Evolutionary conservation across 2,329 filamentous ascomycete species (phyloP), one percentile per base, ranked within the genome.

Genomic region (Kalmusia sp.): DNA sequence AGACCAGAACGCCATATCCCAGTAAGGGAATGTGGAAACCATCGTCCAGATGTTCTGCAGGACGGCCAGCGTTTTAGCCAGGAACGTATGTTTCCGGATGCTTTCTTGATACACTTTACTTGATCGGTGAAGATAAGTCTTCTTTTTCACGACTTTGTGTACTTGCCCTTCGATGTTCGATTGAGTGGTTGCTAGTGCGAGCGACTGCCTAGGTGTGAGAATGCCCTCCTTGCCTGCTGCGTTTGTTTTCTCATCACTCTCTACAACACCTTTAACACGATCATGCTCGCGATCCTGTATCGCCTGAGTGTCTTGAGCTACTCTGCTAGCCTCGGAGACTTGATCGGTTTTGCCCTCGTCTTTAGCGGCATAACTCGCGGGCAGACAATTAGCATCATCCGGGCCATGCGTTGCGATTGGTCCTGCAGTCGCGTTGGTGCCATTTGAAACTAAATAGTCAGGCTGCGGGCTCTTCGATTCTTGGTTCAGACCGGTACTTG

Each of bases 1-100:
- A 43, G 39, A 37, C 44, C 45, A 39, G 34, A 49, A 49, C 8
- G 34, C 45, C 45, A 49, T 49, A n/a, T 49, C 45, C 45, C 45
- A 49, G 34, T 49, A 49, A 9, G 45, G 45, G 15, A 49, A 49
- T 1, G 45, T 49, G 6, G 45, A 49, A 15, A 49, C 22, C 45
- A 49, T 49, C 14, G 24, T 49, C 45, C 45, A 39, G n/a, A 49
- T 39, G 14, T 49, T 49, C 35, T 49, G 45, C 33, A 22, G 1
- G 12, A 49, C 34, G 6, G 24, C 45, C 8, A 49, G 33, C n/a
- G n/a, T 22, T 43, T 37, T 41, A 12, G 22, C 19, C 8, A 41
- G n/a, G 25, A 49, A 33, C 9, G 40, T 44, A 24, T 44, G 40
- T 15, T 5, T 31, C 2, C 7, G 40, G 9, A 44, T 44, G 3